Percentiles rank a stretch among this genome's conserved stretches.
Conservation (phyloP, 257 asterid species). For the Salvia hispanica region DNA sequence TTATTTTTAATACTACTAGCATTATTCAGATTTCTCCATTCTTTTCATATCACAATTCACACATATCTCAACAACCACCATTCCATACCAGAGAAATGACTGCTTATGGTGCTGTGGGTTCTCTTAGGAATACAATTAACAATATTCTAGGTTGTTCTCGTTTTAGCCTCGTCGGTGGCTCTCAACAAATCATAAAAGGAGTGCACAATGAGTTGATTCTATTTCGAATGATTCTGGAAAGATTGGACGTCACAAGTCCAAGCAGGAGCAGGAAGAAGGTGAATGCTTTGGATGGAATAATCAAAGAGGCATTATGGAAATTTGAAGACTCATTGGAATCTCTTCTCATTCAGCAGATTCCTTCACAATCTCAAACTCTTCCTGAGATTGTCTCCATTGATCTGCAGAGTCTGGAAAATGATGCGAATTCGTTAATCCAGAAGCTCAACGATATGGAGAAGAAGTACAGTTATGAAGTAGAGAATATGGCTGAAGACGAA, state of each 20-base stretch:
- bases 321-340: conserved; percentile 1
- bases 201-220: background rate
- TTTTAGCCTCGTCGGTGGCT: background rate
- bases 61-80: too few relatives aligned
- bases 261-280: background rate
- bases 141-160: background rate
- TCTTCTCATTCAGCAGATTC: background rate
- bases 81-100: conserved; percentile 2
- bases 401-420: background rate
- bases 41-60: too few relatives aligned
- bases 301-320: background rate
- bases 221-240: background rate
- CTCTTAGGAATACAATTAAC: conserved; percentile 11
- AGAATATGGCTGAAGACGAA: too few relatives aligned
- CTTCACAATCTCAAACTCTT: too few relatives aligned
- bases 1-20: too few relatives aligned
- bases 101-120: conserved; percentile 23
- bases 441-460: too few relatives aligned
- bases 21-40: too few relatives aligned
- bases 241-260: background rate
- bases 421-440: too few relatives aligned
- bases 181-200: background rate
- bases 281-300: conserved; percentile 8
- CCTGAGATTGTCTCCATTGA: background rate
- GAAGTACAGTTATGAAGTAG: too few relatives aligned